Evolutionary conservation across 768 basidiomycete genomes (phyloP).

Genomic region (Kwoniella botswanensis): DNA sequence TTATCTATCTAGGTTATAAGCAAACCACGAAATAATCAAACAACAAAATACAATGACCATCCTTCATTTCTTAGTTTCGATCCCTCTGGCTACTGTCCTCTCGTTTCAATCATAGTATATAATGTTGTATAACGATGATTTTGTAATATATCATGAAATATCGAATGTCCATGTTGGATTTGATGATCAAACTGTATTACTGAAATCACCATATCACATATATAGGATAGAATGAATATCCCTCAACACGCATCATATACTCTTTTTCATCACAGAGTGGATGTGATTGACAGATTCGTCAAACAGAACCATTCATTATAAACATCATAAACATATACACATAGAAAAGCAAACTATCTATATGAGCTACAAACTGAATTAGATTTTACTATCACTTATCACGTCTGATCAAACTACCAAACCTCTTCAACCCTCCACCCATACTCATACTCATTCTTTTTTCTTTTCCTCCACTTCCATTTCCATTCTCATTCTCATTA

Average conservation of each 20-base stretch:
- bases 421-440: constrained; percentile 30
- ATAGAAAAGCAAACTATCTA: background rate
- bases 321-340: no score
- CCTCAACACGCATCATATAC: no score
- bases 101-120: background rate
- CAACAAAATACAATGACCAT: background rate
- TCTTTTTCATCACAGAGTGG: no score
- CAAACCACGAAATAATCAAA: constrained; percentile 40
- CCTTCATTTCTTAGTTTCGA: background rate
- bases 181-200: no score
- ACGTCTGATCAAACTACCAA: constrained; percentile 42
- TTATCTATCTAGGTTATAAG: constrained; percentile 45
- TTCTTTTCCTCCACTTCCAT: constrained; percentile 17
- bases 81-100: background rate
- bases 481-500: constrained; percentile 12
- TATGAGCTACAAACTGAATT: no score
- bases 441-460: constrained; percentile 21
- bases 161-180: no score
- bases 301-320: no score
- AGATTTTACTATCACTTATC: background rate
- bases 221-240: no score
- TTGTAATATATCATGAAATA: no score
- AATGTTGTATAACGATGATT: no score
- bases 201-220: no score
- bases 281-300: no score